These are phyloP conservation scores for Sporothrix dimorphospora DNA, from an alignment of 2,329 filamentous ascomycete species.

Conservation along the genomic window DNA sequence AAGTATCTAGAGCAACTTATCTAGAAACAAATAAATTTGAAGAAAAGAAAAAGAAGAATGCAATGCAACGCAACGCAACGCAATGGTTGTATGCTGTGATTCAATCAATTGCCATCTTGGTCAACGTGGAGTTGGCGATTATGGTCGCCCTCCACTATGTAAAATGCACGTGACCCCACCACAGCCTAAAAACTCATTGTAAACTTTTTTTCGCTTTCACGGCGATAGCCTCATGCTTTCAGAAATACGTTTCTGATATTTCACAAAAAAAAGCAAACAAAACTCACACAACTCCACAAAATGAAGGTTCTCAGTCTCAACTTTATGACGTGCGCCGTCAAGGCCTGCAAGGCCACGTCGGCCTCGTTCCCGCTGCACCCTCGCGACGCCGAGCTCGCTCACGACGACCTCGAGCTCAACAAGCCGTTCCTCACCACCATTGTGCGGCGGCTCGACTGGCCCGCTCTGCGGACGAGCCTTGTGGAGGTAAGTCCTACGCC, in stretches of 20 bases:
- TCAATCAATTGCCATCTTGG: not conserved
- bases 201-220: constrained; percentile 21
- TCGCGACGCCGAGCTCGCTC: constrained; percentile 85
- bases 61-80: no score
- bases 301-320: constrained; percentile 98
- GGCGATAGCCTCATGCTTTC: not conserved
- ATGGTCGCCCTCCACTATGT: not conserved
- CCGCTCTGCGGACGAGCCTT: constrained; percentile 73
- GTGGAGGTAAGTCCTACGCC: constrained; percentile 72
- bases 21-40: not conserved
- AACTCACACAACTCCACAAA: not conserved
- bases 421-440: constrained; percentile 80
- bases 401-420: constrained; percentile 81
- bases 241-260: not conserved
- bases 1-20: not conserved
- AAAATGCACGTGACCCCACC: not conserved
- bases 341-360: constrained; percentile 83
- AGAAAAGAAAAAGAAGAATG: not conserved
- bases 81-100: no score
- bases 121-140: not conserved
- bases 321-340: constrained; percentile 94
- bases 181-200: not conserved
- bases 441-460: constrained; percentile 86
- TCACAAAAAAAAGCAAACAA: not conserved
- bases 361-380: constrained; percentile 89